Evolutionary conservation across 2,329 filamentous ascomycete genomes (phyloP).

Genomic region (Curvularia sp.): DNA sequence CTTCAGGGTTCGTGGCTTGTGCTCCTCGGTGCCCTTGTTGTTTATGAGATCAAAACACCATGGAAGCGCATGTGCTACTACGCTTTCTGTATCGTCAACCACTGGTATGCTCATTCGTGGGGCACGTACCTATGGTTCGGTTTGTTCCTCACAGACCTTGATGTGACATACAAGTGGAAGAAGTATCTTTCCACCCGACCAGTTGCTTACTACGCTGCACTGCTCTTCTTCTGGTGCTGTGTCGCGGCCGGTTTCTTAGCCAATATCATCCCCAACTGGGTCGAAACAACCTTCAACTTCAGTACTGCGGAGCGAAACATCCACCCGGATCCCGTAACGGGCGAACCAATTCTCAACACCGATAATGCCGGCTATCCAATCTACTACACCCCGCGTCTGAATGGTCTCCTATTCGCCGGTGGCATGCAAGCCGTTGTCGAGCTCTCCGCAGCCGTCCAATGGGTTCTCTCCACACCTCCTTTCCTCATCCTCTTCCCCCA

Average conservation of each 20-base stretch:
- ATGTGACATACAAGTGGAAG: slow-evolving; percentile 56
- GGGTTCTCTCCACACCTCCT: slow-evolving; percentile 50
- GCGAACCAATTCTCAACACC: slow-evolving; percentile 48
- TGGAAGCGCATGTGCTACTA: slow-evolving; percentile 58
- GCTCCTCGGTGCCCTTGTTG: slow-evolving; percentile 52
- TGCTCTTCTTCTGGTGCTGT: slow-evolving; percentile 41
- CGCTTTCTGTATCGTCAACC: slow-evolving; percentile 51
- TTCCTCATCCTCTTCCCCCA: slow-evolving; percentile 56
- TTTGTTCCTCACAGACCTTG: slow-evolving; percentile 55
- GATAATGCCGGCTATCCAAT: slow-evolving; percentile 49
- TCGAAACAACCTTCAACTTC: slow-evolving; percentile 45
- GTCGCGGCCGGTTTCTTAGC: slow-evolving; percentile 45
- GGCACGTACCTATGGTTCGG: slow-evolving; percentile 57
- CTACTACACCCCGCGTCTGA: slow-evolving; percentile 55
- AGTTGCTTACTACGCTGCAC: slow-evolving; percentile 48
- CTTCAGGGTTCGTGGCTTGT: slow-evolving; percentile 57
- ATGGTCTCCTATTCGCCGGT: slow-evolving; percentile 52
- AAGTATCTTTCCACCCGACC: slow-evolving; percentile 48
- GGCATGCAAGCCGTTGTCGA: slow-evolving; percentile 50
- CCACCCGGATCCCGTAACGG: slow-evolving; percentile 53
- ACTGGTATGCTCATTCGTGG: slow-evolving; percentile 59
- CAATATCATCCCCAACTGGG: slow-evolving; percentile 50
- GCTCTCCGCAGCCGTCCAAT: slow-evolving; percentile 50
- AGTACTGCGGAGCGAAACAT: slow-evolving; percentile 52
- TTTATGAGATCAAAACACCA: slow-evolving; percentile 55